Base-by-base conservation (phyloP, 257 asterid species). In the Fraxinus americana region DNA sequence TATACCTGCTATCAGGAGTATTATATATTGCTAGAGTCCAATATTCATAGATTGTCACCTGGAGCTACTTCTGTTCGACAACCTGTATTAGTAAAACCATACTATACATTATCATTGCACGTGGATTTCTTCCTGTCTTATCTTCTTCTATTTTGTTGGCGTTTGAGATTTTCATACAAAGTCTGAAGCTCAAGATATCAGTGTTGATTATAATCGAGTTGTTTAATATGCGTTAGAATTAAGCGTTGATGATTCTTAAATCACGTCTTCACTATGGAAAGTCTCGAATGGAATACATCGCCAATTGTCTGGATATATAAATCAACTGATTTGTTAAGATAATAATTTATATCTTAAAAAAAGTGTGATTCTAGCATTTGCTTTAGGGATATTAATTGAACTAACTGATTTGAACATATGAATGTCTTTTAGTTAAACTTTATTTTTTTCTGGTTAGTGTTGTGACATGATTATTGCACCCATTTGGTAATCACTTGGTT, bases 111-210 rank as follows among this genome's bases (percentile, higher is more conserved):
- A 59, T 59, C 9, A n/a, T 5, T 59, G 67, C 67, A 61, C 2
- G 4, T 63, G 36, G 36, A 12, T 63, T 27, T 63, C 7, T 63
- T 63, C 35, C 0, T 30, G 50, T 32, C 39, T 29, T 80, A 41
- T 80, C 69, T 27, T 9, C 13, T 63, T 0, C n/a, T n/a, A 63
- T 63, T 76, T 67, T 72, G 66, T 76, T 21, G 25, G 13, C 7
- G 16, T 71, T 34, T 59, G 39, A 39, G 70, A 19, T 73, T 23
- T 17, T 39, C 34, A 13, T 30, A 4, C n/a, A 11, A 8, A 69
- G 34, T 77, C 45, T 30, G 76, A 67, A 69, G 48, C 41, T 54
- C 54, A 29, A 67, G 67, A 41, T 74, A 63, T 54, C 59, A 9
- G 43, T 19, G 57, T 29, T 35, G 27, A 67, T 25, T 19, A 71